Conservation (phyloP, 2,329 filamentous ascomycete genomes). For the Botrytis tulipae region DNA sequence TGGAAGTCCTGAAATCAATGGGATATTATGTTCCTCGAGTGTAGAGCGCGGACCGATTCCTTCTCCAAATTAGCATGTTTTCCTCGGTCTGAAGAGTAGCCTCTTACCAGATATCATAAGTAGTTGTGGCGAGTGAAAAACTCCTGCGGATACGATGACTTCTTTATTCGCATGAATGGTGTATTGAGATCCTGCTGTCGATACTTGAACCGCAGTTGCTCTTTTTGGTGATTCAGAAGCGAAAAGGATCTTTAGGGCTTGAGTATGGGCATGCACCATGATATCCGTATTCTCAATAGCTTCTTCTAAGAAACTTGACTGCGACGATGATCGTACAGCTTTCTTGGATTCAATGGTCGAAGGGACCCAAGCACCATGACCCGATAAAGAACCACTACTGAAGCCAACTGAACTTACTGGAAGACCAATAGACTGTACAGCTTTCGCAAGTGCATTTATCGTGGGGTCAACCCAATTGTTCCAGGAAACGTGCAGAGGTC, state of each 20-base stretch:
- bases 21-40: slow-evolving; percentile 38
- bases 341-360: slow-evolving; percentile 24
- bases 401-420: slow-evolving; percentile 23
- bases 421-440: slow-evolving; percentile 25
- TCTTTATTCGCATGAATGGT: slow-evolving; percentile 27
- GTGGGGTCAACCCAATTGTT: slow-evolving; percentile 38
- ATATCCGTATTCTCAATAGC: slow-evolving; percentile 8
- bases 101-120: slow-evolving; percentile 12
- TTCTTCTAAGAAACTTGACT: slow-evolving; percentile 8
- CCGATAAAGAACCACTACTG: slow-evolving; percentile 28
- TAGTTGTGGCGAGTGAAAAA: slow-evolving; percentile 7
- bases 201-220: slow-evolving; percentile 3
- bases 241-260: slow-evolving; percentile 20
- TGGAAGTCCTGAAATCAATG: slow-evolving; percentile 45
- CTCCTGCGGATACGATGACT: slow-evolving; percentile 21
- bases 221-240: neutral
- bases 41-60: neutral
- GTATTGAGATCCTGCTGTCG: slow-evolving; percentile 13
- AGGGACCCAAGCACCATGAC: slow-evolving; percentile 20
- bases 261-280: slow-evolving; percentile 5
- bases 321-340: slow-evolving; percentile 24
- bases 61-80: neutral
- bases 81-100: neutral
- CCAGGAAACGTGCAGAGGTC: slow-evolving; percentile 45
- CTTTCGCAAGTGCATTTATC: slow-evolving; percentile 21